A percentile compares a stretch with the other conserved stretches of the same genome.
Evolutionary conservation across 2,329 filamentous ascomycete species (phyloP).

Genomic region (Scedosporium minutisporum): DNA sequence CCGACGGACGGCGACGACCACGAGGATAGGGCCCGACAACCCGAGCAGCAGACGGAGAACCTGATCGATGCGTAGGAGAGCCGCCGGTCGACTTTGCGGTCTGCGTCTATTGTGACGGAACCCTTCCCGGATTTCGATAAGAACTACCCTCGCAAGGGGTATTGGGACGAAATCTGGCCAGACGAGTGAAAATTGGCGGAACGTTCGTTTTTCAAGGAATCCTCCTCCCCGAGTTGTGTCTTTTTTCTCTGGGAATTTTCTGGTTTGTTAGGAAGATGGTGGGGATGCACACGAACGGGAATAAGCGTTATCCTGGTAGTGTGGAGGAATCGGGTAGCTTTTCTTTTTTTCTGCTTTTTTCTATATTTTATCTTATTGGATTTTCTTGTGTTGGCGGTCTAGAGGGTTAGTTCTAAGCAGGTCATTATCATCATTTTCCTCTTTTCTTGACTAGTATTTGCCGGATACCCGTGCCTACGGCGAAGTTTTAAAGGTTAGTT

Average conservation of each 20-base stretch:
- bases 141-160: background rate
- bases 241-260: too few relatives aligned
- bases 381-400: background rate
- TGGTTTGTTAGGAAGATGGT: too few relatives aligned
- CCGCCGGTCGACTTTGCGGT: background rate
- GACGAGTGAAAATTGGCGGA: too few relatives aligned
- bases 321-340: background rate
- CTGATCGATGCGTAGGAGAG: slow-evolving; percentile 47
- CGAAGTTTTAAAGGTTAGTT: too few relatives aligned
- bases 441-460: background rate
- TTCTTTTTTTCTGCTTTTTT: background rate
- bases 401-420: background rate
- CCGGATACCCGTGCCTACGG: background rate
- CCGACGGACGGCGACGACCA: slow-evolving; percentile 55
- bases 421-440: background rate
- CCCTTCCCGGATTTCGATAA: background rate
- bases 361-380: background rate
- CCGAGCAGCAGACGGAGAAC: slow-evolving; percentile 39
- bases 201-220: too few relatives aligned
- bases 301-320: too few relatives aligned
- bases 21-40: slow-evolving; percentile 26
- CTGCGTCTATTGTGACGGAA: background rate
- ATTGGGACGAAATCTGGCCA: too few relatives aligned
- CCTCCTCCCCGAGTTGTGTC: too few relatives aligned
- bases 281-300: too few relatives aligned